A percentile compares a stretch with the other conserved stretches of the same genome.
These are phyloP conservation scores for Barnettozyma pratensis DNA, from an alignment of 805 yeast species.

Conservation along the genomic window DNA sequence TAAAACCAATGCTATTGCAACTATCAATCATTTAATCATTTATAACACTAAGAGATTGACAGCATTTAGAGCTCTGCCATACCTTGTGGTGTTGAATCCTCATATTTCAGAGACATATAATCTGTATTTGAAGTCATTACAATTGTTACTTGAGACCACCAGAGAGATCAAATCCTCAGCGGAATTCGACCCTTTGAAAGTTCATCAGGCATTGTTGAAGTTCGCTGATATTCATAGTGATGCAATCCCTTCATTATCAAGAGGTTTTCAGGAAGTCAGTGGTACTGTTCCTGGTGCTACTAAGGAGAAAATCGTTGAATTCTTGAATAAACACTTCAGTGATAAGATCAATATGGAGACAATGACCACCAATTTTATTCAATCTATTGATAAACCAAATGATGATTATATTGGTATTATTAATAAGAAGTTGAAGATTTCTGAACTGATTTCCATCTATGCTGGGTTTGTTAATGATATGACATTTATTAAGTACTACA, in stretches of 20 bases:
- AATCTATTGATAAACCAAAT: slow-evolving; percentile 42
- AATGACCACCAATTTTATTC: slow-evolving; percentile 79
- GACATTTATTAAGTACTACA: slow-evolving; percentile 79
- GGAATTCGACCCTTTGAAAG: slow-evolving; percentile 37
- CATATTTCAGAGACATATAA: slow-evolving; percentile 74
- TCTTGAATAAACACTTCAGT: slow-evolving; percentile 69
- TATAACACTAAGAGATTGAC: slow-evolving; percentile 67
- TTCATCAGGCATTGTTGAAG: slow-evolving; percentile 47
- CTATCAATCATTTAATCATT: slow-evolving; percentile 51
- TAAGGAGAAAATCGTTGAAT: slow-evolving; percentile 46
- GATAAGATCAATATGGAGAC: slow-evolving; percentile 87
- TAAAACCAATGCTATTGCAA: slow-evolving; percentile 38
- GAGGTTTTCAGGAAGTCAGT: slow-evolving; percentile 71
- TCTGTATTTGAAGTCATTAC: slow-evolving; percentile 66
- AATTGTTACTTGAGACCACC: slow-evolving; percentile 41
- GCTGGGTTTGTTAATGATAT: slow-evolving; percentile 78
- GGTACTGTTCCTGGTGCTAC: slow-evolving; percentile 31
- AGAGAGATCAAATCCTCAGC: slow-evolving; percentile 32
- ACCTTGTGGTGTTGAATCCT: slow-evolving; percentile 81
- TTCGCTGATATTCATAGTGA: slow-evolving; percentile 78
- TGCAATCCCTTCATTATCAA: slow-evolving; percentile 74
- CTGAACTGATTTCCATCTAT: slow-evolving; percentile 56
- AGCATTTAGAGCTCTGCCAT: slow-evolving; percentile 72
- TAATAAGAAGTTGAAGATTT: slow-evolving; percentile 60
- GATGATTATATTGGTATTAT: slow-evolving; percentile 59